phyloP scores from a whole-genome alignment of 257 asterid genomes.

The Gentiana dahurica region DNA sequence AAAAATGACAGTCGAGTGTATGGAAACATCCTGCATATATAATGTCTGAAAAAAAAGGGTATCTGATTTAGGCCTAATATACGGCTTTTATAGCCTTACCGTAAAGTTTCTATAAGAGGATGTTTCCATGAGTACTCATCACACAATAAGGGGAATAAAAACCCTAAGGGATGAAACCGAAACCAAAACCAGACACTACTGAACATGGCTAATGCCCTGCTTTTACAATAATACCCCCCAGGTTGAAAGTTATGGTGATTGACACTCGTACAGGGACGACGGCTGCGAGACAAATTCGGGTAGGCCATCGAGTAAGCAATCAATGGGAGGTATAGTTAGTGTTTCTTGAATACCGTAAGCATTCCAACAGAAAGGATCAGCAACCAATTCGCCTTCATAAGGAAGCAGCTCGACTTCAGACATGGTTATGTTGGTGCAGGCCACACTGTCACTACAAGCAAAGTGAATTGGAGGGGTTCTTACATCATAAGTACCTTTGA shows the following conservation, averaged over 20 bases:
- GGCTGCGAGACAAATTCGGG: constrained; percentile 44
- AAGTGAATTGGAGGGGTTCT: constrained; percentile 85
- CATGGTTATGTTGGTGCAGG: constrained; percentile 91
- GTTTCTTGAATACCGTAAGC: constrained; percentile 83
- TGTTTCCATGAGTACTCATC: constrained; percentile 22
- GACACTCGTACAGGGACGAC: constrained; percentile 37
- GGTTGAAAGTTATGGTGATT: background rate
- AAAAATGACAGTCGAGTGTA: no score
- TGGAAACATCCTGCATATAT: no score
- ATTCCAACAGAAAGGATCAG: constrained; percentile 98
- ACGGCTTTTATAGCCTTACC: no score
- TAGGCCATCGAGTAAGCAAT: constrained; percentile 70
- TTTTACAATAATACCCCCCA: background rate
- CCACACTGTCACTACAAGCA: constrained; percentile 76
- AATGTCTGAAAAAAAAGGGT: no score
- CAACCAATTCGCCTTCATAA: constrained; percentile 62
- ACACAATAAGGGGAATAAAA: constrained; percentile 34
- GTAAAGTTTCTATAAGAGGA: constrained; percentile 1
- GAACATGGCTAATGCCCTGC: background rate
- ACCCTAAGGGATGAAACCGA: constrained; percentile 47
- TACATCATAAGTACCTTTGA: constrained; percentile 89
- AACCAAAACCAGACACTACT: constrained; percentile 4
- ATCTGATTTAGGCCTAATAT: no score
- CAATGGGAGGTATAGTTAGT: constrained; percentile 81
- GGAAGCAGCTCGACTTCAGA: constrained; percentile 91